Conservation (phyloP, 2,329 filamentous ascomycete species). For the Aspergillus pseudoglaucus region DNA sequence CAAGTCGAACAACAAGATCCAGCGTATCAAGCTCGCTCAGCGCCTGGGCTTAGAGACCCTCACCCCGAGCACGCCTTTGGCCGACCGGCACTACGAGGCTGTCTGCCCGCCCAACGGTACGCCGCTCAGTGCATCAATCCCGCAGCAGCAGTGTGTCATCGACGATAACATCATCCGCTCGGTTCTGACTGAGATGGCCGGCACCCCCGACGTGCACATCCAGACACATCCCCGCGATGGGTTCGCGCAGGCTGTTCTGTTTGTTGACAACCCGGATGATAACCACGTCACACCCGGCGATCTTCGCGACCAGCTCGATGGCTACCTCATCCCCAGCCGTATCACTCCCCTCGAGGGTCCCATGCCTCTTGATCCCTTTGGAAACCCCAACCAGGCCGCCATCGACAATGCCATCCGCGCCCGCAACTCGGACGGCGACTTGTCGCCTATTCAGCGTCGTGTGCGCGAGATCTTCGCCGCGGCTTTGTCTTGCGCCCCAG, state of each 20-base stretch:
- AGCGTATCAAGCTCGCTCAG: slow-evolving; percentile 48
- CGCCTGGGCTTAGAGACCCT: slow-evolving; percentile 42
- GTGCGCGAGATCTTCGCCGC: slow-evolving; percentile 43
- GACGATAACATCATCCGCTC: not conserved
- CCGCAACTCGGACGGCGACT: slow-evolving; percentile 2
- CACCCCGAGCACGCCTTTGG: slow-evolving; percentile 40
- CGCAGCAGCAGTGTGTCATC: slow-evolving; percentile 27
- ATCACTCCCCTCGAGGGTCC: slow-evolving; percentile 30
- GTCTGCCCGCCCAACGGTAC: slow-evolving; percentile 45
- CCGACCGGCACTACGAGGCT: slow-evolving; percentile 46
- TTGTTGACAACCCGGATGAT: not conserved
- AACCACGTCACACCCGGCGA: slow-evolving; percentile 6
- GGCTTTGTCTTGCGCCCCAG: slow-evolving; percentile 36
- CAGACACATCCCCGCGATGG: not conserved
- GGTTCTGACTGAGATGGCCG: not conserved
- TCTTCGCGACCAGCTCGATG: slow-evolving; percentile 17
- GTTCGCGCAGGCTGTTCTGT: not conserved
- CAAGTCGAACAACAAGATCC: slow-evolving; percentile 53
- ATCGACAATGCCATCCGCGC: slow-evolving; percentile 27
- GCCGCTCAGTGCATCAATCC: slow-evolving; percentile 34
- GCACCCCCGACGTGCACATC: not conserved
- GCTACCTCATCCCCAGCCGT: slow-evolving; percentile 35
- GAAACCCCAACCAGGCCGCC: slow-evolving; percentile 29
- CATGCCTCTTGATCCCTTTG: slow-evolving; percentile 26
- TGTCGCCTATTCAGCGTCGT: slow-evolving; percentile 28